Evolutionary conservation across 345 rosid genomes (phyloP).

Genomic region (Eucalyptus tenuipes): DNA sequence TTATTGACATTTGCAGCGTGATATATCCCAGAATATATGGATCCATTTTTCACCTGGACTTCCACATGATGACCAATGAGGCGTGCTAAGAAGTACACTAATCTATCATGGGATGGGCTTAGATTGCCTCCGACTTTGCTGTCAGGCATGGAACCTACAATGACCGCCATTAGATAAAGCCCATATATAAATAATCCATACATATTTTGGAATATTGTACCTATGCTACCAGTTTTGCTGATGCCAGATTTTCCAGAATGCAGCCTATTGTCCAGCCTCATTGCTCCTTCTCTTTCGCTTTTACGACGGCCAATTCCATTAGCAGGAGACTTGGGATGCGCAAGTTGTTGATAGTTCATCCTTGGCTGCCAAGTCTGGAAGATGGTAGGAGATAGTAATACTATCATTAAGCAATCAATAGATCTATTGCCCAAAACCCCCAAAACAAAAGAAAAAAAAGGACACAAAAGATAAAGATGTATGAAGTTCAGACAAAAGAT

Average conservation of each 20-base stretch:
- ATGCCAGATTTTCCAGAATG: slow-evolving; percentile 42
- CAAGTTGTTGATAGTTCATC: slow-evolving; percentile 44
- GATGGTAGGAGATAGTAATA: not conserved
- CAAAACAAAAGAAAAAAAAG: not conserved
- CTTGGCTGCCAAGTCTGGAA: not conserved
- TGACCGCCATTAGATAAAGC: not conserved
- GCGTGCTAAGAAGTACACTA: slow-evolving; percentile 55
- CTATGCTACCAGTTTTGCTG: slow-evolving; percentile 27
- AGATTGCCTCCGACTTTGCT: slow-evolving; percentile 43
- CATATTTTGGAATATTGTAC: slow-evolving; percentile 14
- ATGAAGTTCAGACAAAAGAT: not conserved
- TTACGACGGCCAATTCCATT: slow-evolving; percentile 61
- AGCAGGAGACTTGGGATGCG: slow-evolving; percentile 31
- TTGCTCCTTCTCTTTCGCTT: slow-evolving; percentile 47
- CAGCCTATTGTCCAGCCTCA: slow-evolving; percentile 33
- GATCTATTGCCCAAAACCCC: not conserved
- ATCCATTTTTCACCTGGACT: slow-evolving; percentile 83
- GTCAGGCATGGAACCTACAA: slow-evolving; percentile 21
- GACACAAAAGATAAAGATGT: not conserved
- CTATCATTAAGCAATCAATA: not conserved
- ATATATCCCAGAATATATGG: slow-evolving; percentile 71
- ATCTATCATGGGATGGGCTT: slow-evolving; percentile 52
- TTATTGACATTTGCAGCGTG: slow-evolving; percentile 69
- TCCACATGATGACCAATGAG: slow-evolving; percentile 81
- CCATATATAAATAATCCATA: not conserved